Conservation (phyloP, 2,329 filamentous ascomycete species). For the Fusarium nurragi region DNA sequence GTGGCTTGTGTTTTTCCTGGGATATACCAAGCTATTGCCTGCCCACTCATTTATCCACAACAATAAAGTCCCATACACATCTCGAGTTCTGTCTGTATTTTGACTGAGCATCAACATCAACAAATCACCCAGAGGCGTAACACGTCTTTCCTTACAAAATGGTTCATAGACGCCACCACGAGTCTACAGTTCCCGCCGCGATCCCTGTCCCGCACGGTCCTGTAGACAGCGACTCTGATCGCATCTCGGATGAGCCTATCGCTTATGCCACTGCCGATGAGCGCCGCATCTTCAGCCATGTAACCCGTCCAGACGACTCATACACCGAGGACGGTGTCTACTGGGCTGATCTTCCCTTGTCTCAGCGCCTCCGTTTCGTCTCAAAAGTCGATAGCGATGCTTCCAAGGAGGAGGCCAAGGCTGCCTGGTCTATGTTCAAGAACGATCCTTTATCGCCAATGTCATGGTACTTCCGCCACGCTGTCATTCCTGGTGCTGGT, state of each 20-base stretch:
- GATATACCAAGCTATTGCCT: slow-evolving; percentile 2
- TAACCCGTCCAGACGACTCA: slow-evolving; percentile 88
- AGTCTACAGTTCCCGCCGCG: slow-evolving; percentile 56
- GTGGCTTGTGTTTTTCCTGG: slow-evolving; percentile 16
- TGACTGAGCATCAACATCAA: background rate
- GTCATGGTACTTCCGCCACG: slow-evolving; percentile 88
- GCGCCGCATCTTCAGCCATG: slow-evolving; percentile 74
- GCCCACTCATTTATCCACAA: background rate
- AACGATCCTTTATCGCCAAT: slow-evolving; percentile 84
- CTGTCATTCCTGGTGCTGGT: slow-evolving; percentile 90
- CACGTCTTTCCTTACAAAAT: slow-evolving; percentile 24
- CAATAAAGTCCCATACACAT: background rate
- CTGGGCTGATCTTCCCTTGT: slow-evolving; percentile 86
- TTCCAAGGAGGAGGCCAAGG: slow-evolving; percentile 70
- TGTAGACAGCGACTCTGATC: slow-evolving; percentile 57
- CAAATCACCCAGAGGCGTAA: background rate
- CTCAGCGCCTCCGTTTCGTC: slow-evolving; percentile 79
- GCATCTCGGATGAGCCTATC: slow-evolving; percentile 55
- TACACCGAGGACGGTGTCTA: slow-evolving; percentile 86
- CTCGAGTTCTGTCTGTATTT: background rate
- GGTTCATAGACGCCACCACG: slow-evolving; percentile 46
- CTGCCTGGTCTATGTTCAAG: slow-evolving; percentile 83
- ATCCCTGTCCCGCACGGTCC: slow-evolving; percentile 65
- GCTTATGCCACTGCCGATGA: slow-evolving; percentile 58
- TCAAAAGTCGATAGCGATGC: slow-evolving; percentile 76